Evolutionary conservation across 164 flowering plant genomes (phyloP).

Genomic region (Berberis thunbergii): DNA sequence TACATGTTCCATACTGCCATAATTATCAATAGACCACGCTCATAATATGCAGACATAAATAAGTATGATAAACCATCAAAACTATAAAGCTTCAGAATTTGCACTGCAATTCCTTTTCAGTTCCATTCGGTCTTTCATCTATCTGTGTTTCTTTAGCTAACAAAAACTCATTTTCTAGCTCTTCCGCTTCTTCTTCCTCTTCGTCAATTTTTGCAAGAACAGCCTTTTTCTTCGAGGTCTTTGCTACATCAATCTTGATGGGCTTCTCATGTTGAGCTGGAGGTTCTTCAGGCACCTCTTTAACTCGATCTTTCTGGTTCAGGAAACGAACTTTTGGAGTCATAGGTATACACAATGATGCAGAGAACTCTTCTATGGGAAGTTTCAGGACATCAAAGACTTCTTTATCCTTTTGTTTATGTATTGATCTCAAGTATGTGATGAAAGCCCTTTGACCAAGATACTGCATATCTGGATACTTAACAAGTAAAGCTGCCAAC

Average conservation of each 20-base stretch:
- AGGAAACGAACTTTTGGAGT: constrained; percentile 74
- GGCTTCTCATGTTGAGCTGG: constrained; percentile 1
- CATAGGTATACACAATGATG: constrained; percentile 79
- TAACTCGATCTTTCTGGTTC: constrained; percentile 34
- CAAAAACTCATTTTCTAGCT: constrained; percentile 26
- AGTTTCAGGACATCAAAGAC: constrained; percentile 70
- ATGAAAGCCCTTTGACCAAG: constrained; percentile 74
- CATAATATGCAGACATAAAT: too few species aligned
- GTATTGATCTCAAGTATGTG: constrained; percentile 70
- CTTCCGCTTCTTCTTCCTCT: constrained; percentile 22
- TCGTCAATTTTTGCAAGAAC: too few species aligned
- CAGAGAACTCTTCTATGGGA: constrained; percentile 68
- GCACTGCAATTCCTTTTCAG: constrained; percentile 6
- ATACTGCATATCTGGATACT: constrained; percentile 50
- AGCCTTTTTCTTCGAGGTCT: too few species aligned
- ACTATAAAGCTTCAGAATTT: not conserved
- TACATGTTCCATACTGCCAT: too few species aligned
- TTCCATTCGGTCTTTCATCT: constrained; percentile 20
- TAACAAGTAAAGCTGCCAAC: constrained; percentile 58
- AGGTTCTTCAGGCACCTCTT: constrained; percentile 15
- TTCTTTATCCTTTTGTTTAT: constrained; percentile 58
- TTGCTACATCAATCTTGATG: constrained; percentile 14
- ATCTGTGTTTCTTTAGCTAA: constrained; percentile 17
- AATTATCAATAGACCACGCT: too few species aligned
- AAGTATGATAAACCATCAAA: too few species aligned